Base-by-base conservation (phyloP, 805 yeast genomes). In the Yarrowia sp. region DNA sequence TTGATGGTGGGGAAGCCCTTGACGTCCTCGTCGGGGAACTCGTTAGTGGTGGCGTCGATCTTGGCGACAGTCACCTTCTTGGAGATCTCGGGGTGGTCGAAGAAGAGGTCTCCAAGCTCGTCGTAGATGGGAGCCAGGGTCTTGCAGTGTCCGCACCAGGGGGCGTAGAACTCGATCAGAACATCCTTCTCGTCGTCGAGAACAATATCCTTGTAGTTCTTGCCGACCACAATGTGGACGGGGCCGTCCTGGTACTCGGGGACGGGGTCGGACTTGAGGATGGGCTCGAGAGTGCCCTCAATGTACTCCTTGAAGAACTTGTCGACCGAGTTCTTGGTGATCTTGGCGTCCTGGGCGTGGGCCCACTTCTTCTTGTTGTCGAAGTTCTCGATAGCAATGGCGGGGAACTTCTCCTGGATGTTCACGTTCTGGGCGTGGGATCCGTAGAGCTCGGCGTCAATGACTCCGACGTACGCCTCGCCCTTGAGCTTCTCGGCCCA, bases 71-170 rank as follows among this genome's bases (percentile, higher is more conserved):
- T 73, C 63, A 93, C 88, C 72, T 84, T 80, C 61, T 77, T 77
- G 61, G 76, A 73, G 55, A 79, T 78, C 49, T 74, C 78, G 21
- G 75, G 71, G 71, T 85, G 84, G 58, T 80, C 74, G 64, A 77
- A 78, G 75, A 81, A 88, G 61, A 87, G 69, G 56, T 78, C 85
- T 59, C 93, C 97, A 67, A 94, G 82, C 72, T 92, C 94, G 73
- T 89, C 96, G 80, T 85, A 93, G 63, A 79, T 80, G 86, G 97
- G 97, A 18, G 90, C 96, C 66, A 90, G 77, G 56, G 81, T 83
- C 79, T 92, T 90, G 81, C 97, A 92, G 78, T 92, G 94, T 16
- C 97, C 97, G 80, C 97, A 92, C 97, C 98, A 93, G 73, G 97
- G 96, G 53, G 98, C 97, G 72, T 89, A 92, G 77, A 92, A 93